Conservation (phyloP, 805 yeast genomes). For the Spathaspora passalidarum region DNA sequence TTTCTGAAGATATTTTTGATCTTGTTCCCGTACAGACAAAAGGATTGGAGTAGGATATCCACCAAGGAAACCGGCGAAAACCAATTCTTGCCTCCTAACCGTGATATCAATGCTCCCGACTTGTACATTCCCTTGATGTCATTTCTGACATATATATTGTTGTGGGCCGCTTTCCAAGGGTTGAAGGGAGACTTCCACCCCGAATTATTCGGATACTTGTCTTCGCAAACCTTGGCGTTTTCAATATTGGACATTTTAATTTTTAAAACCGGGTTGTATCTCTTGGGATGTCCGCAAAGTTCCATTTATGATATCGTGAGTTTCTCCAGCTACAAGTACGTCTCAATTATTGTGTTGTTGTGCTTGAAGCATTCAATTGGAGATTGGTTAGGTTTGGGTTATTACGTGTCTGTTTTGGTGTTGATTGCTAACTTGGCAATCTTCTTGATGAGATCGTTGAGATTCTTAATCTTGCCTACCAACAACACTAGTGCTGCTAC, state of each 20-base stretch:
- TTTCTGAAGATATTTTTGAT: slow-evolving; percentile 67
- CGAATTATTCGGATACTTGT: slow-evolving; percentile 80
- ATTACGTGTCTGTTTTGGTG: slow-evolving; percentile 33
- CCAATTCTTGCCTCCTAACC: slow-evolving; percentile 69
- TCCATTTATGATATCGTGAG: slow-evolving; percentile 77
- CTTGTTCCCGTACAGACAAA: slow-evolving; percentile 81
- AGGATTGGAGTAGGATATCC: slow-evolving; percentile 70
- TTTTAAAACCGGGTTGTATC: slow-evolving; percentile 78
- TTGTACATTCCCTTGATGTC: slow-evolving; percentile 96
- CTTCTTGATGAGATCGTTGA: slow-evolving; percentile 66
- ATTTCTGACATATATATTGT: slow-evolving; percentile 76
- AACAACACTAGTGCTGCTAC: slow-evolving; percentile 26
- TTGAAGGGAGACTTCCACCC: slow-evolving; percentile 90
- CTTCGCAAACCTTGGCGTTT: slow-evolving; percentile 83
- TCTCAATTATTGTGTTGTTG: slow-evolving; percentile 64
- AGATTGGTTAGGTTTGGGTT: slow-evolving; percentile 24
- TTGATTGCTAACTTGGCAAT: slow-evolving; percentile 47
- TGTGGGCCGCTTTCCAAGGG: slow-evolving; percentile 84
- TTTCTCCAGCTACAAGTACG: slow-evolving; percentile 92
- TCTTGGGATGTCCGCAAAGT: slow-evolving; percentile 63
- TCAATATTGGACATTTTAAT: slow-evolving; percentile 72
- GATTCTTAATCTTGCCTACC: slow-evolving; percentile 62
- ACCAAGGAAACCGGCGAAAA: slow-evolving; percentile 17
- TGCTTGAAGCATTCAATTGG: slow-evolving; percentile 48
- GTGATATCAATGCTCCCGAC: slow-evolving; percentile 94